phyloP scores from a whole-genome alignment of 1,284 basidiomycete genomes.

The Leccinum fallax region DNA sequence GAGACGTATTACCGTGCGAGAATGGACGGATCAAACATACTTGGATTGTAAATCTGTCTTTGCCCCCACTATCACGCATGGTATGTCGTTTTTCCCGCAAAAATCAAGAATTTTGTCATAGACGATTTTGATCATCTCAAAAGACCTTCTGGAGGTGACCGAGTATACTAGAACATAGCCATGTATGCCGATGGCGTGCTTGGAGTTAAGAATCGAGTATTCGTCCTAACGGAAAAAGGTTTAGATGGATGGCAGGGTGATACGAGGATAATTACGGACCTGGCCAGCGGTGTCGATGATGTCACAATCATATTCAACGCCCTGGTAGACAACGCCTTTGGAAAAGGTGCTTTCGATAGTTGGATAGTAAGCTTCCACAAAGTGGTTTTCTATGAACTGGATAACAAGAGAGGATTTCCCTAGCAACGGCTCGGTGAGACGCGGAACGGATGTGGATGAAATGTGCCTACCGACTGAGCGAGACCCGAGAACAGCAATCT shows the following conservation, averaged over 20 bases:
- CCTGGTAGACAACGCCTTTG: conserved; percentile 85
- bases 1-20: conserved; percentile 14
- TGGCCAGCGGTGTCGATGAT: conserved; percentile 99
- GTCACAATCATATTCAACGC: conserved; percentile 90
- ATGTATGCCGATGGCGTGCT: conserved; percentile 83
- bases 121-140: conserved; percentile 95
- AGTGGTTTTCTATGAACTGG: conserved; percentile 70
- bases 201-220: conserved; percentile 81
- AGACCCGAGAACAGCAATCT: conserved; percentile 81
- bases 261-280: conserved; percentile 36
- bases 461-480: conserved; percentile 70
- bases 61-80: conserved; percentile 96
- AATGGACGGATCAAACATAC: conserved; percentile 44
- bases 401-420: conserved; percentile 81
- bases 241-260: background rate
- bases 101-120: conserved; percentile 98
- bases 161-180: conserved; percentile 94
- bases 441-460: conserved; percentile 8
- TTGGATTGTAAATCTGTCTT: conserved; percentile 85
- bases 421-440: conserved; percentile 36
- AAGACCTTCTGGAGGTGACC: conserved; percentile 88
- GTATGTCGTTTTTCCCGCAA: conserved; percentile 86
- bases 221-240: conserved; percentile 57
- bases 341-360: conserved; percentile 92
- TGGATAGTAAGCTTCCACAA: conserved; percentile 88